Conservation (phyloP, 495 filamentous ascomycete species). For the Extremus antarcticus region DNA sequence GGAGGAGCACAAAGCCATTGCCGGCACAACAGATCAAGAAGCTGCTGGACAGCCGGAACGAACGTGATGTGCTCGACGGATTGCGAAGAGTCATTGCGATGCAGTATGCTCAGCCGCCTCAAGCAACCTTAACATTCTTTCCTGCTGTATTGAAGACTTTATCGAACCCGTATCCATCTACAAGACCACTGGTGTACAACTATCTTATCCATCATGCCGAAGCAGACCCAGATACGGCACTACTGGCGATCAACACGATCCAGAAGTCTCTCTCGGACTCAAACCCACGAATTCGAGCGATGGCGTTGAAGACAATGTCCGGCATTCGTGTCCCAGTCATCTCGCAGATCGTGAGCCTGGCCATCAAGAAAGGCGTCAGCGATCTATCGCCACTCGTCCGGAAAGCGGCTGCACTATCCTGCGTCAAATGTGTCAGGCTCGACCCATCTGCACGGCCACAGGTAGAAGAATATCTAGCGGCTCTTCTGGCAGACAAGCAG, state of each 20-base stretch:
- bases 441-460: constrained; percentile 80
- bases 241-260: constrained; percentile 95
- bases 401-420: constrained; percentile 86
- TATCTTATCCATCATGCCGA: constrained; percentile 94
- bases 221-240: constrained; percentile 83
- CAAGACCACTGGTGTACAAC: constrained; percentile 97
- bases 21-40: constrained; percentile 69
- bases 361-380: constrained; percentile 79
- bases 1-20: constrained; percentile 37
- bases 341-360: constrained; percentile 92
- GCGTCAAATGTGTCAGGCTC: constrained; percentile 92
- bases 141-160: constrained; percentile 94
- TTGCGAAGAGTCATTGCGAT: constrained; percentile 82
- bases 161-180: constrained; percentile 77
- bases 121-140: constrained; percentile 64
- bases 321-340: constrained; percentile 96
- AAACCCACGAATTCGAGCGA: constrained; percentile 78
- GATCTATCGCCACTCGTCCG: constrained; percentile 94
- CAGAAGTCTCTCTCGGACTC: constrained; percentile 90
- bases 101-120: constrained; percentile 80
- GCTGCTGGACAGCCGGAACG: constrained; percentile 85
- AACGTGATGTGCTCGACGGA: constrained; percentile 85
- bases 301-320: constrained; percentile 90
- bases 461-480: constrained; percentile 64
- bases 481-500: constrained; percentile 75